Evolutionary conservation across 768 basidiomycete genomes (phyloP).

Genomic region (Dioszegia aurantiaca): DNA sequence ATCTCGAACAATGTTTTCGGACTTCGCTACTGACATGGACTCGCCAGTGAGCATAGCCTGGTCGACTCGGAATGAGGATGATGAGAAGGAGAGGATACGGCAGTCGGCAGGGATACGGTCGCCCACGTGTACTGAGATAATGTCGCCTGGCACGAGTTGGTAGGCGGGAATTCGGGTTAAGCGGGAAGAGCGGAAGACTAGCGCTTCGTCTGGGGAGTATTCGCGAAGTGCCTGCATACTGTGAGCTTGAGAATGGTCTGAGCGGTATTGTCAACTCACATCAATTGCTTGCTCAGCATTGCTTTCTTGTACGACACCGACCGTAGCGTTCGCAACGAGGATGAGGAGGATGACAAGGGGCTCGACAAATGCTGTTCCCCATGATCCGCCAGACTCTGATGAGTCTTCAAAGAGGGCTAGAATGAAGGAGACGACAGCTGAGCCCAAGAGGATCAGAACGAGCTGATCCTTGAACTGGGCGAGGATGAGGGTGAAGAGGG

Average conservation of each 20-base stretch:
- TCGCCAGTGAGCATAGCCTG: slow-evolving; percentile 97
- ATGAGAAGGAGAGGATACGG: slow-evolving; percentile 79
- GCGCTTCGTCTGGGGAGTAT: slow-evolving; percentile 95
- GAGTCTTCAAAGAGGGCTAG: slow-evolving; percentile 82
- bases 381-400: slow-evolving; percentile 60
- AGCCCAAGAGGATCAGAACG: slow-evolving; percentile 91
- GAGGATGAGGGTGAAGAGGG: slow-evolving; percentile 89
- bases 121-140: slow-evolving; percentile 84
- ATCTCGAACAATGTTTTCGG: slow-evolving; percentile 66
- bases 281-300: slow-evolving; percentile 97
- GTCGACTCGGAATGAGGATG: slow-evolving; percentile 89
- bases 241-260: neutral
- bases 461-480: slow-evolving; percentile 99
- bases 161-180: slow-evolving; percentile 74
- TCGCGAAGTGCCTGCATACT: slow-evolving; percentile 83
- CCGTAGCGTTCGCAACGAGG: slow-evolving; percentile 91
- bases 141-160: slow-evolving; percentile 90
- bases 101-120: slow-evolving; percentile 96
- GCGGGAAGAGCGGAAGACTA: slow-evolving; percentile 72
- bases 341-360: slow-evolving; percentile 93
- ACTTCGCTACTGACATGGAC: slow-evolving; percentile 83
- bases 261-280: slow-evolving; percentile 59
- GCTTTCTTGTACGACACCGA: slow-evolving; percentile 94
- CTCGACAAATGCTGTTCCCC: slow-evolving; percentile 84
- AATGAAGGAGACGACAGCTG: slow-evolving; percentile 88